Evolutionary conservation across 2,329 filamentous ascomycete genomes (phyloP).

Genomic region (Alternaria postmessia): DNA sequence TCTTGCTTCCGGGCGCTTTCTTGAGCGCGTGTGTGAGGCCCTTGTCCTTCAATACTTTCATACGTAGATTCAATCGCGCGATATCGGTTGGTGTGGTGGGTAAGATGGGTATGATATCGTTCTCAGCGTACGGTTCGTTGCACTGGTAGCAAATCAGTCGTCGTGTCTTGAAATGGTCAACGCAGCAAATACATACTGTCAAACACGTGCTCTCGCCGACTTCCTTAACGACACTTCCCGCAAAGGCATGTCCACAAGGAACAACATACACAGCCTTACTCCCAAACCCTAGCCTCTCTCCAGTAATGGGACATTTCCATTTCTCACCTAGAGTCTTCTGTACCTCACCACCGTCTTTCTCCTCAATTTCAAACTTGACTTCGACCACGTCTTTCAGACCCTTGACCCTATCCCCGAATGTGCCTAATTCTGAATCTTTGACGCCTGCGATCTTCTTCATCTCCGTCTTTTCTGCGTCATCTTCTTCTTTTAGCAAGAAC

Average conservation of each 20-base stretch:
- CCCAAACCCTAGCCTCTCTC: slow-evolving; percentile 81
- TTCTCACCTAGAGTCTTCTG: slow-evolving; percentile 60
- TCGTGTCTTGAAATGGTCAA: neutral
- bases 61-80: slow-evolving; percentile 69
- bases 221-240: slow-evolving; percentile 83
- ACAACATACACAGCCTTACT: slow-evolving; percentile 88
- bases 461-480: slow-evolving; percentile 67
- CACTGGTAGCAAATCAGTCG: slow-evolving; percentile 62
- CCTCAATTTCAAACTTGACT: slow-evolving; percentile 74
- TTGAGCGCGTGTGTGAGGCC: slow-evolving; percentile 88
- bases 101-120: slow-evolving; percentile 85
- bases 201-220: slow-evolving; percentile 71
- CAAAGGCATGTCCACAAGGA: slow-evolving; percentile 94
- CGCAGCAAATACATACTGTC: slow-evolving; percentile 53
- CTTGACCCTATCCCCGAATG: slow-evolving; percentile 72
- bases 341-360: slow-evolving; percentile 45
- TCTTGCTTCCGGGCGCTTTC: slow-evolving; percentile 72
- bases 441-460: slow-evolving; percentile 53
- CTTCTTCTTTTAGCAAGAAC: slow-evolving; percentile 66
- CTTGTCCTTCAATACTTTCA: slow-evolving; percentile 72
- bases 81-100: slow-evolving; percentile 76
- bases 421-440: slow-evolving; percentile 53
- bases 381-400: slow-evolving; percentile 87
- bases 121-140: slow-evolving; percentile 73
- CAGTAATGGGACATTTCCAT: slow-evolving; percentile 86